Conservation (phyloP, 345 rosid species). For the Linum lewisii region DNA sequence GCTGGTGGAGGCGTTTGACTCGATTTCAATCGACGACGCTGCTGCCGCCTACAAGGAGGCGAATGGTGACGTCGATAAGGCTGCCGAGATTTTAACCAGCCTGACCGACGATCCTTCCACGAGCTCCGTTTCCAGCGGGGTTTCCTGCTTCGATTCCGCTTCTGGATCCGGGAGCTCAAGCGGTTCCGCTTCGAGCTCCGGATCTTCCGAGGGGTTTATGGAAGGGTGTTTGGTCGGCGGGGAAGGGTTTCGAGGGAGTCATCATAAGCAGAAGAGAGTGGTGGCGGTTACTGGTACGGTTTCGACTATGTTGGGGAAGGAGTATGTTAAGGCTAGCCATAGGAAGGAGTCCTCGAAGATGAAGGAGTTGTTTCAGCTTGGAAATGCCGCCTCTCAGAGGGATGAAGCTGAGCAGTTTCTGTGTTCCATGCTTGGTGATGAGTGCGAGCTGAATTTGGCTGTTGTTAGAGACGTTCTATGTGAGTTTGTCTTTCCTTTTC, state of each 20-base stretch:
- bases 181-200: conserved; percentile 13
- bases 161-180: conserved; percentile 27
- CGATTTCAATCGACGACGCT: conserved; percentile 45
- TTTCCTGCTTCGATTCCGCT: conserved; percentile 34
- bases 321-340: conserved; percentile 42
- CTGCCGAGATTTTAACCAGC: conserved; percentile 32
- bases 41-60: conserved; percentile 35
- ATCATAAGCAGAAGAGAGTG: conserved; percentile 47
- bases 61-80: conserved; percentile 36
- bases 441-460: conserved; percentile 58
- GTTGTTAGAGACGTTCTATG: conserved; percentile 75
- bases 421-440: conserved; percentile 69
- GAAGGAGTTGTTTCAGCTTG: conserved; percentile 12
- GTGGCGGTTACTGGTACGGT: conserved; percentile 76
- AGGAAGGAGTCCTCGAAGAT: conserved; percentile 19
- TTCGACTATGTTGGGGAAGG: conserved; percentile 73
- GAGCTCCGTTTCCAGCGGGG: conserved; percentile 34
- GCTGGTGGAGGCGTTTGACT: conserved; percentile 44
- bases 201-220: conserved; percentile 25
- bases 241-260: conserved; percentile 19
- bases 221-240: conserved; percentile 22
- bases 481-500: conserved; percentile 24
- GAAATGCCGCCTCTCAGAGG: conserved; percentile 20
- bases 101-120: conserved; percentile 21
- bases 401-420: conserved; percentile 66